Evolutionary conservation across 2,329 filamentous ascomycete genomes (phyloP).

Genomic region (Phaeophleospora eucalypticola): DNA sequence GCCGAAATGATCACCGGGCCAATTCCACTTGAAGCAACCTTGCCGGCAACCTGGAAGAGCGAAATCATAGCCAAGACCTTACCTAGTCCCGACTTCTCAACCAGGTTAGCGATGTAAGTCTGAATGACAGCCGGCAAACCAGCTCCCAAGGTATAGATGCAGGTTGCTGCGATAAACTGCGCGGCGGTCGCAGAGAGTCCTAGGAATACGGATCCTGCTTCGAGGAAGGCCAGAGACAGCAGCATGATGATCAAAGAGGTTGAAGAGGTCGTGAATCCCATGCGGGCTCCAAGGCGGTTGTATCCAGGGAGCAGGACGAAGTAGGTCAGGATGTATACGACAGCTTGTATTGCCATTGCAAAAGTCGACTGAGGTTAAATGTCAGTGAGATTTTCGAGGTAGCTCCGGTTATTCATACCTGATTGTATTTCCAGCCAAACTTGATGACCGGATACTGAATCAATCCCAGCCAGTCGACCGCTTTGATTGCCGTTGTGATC

Average conservation of each 20-base stretch:
- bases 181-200: not conserved
- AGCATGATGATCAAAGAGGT: conserved; percentile 8
- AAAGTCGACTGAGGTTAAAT: not conserved
- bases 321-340: conserved; percentile 7
- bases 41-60: conserved; percentile 8
- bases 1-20: conserved; percentile 7
- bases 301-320: conserved; percentile 3
- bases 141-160: conserved; percentile 7
- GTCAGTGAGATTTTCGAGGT: too few species aligned
- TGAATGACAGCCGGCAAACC: conserved; percentile 8
- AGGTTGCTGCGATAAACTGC: conserved; percentile 6
- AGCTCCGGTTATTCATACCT: too few species aligned
- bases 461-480: conserved; percentile 7
- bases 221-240: conserved; percentile 34
- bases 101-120: conserved; percentile 8
- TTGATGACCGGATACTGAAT: conserved; percentile 10
- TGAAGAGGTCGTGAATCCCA: conserved; percentile 1
- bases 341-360: conserved; percentile 6
- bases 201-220: conserved; percentile 35
- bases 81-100: conserved; percentile 1
- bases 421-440: conserved; percentile 9
- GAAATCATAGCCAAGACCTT: conserved; percentile 4
- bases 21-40: conserved; percentile 2
- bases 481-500: conserved; percentile 5
- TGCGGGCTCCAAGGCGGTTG: conserved; percentile 5